Evolutionary conservation across 768 basidiomycete species (phyloP).

Genomic region (Sarcomyxa edulis): DNA sequence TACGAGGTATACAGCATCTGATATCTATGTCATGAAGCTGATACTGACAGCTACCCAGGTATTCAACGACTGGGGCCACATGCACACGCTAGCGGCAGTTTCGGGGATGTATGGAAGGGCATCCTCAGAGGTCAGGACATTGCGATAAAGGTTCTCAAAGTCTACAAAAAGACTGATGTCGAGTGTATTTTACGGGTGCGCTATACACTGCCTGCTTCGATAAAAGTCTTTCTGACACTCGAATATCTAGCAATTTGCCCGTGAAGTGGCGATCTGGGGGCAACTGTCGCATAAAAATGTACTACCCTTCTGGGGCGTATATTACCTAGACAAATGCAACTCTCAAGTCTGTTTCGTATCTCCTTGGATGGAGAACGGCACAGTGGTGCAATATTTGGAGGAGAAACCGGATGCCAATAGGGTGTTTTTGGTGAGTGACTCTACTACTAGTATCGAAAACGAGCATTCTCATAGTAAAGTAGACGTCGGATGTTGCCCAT

Average conservation of each 20-base stretch:
- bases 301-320: constrained; percentile 34
- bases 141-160: constrained; percentile 7
- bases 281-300: constrained; percentile 23
- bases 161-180: constrained; percentile 3
- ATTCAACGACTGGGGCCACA: background rate
- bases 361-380: constrained; percentile 34
- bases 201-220: background rate
- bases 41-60: too few species aligned
- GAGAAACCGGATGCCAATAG: constrained; percentile 13
- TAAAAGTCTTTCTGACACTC: background rate
- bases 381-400: constrained; percentile 20
- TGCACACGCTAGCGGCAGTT: constrained; percentile 1
- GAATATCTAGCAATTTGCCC: constrained; percentile 19
- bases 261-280: constrained; percentile 26
- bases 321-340: constrained; percentile 17
- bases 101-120: constrained; percentile 10
- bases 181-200: constrained; percentile 5
- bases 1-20: too few species aligned
- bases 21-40: too few species aligned
- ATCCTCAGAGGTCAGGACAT: constrained; percentile 2
- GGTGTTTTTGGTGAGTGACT: constrained; percentile 8
- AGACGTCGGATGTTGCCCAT: constrained; percentile 25
- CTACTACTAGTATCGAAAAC: too few species aligned
- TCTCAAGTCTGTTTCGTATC: constrained; percentile 27
- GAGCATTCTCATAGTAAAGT: too few species aligned